Conservation (phyloP, 345 rosid genomes). For the Ceriops tagal region DNA sequence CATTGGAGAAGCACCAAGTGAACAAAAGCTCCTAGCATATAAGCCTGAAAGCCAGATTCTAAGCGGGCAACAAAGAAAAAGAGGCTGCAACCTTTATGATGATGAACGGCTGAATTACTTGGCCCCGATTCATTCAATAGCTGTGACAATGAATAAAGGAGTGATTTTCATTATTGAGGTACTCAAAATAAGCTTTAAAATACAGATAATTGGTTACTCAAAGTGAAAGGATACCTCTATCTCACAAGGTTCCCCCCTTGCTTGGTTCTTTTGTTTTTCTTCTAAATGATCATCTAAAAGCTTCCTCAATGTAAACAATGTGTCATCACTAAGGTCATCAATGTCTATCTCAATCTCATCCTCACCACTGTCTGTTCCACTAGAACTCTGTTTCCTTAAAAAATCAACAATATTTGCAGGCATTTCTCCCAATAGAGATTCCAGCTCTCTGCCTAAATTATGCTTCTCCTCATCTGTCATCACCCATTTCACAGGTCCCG, state of each 20-base stretch:
- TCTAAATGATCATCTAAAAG: conserved; percentile 28
- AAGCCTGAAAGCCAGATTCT: not conserved
- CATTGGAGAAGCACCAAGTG: not conserved
- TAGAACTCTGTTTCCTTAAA: conserved; percentile 22
- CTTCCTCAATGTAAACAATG: conserved; percentile 23
- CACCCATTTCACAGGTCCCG: conserved; percentile 17
- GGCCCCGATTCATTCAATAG: conserved; percentile 23
- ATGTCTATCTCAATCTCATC: conserved; percentile 36
- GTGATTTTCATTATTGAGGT: not conserved
- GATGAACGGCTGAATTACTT: conserved; percentile 21
- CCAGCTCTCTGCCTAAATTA: conserved; percentile 15
- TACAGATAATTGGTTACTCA: not conserved
- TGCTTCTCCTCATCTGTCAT: conserved; percentile 21
- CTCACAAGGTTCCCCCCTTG: conserved; percentile 28
- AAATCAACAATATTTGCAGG: conserved; percentile 28
- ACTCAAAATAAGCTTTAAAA: not conserved
- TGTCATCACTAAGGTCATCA: conserved; percentile 29
- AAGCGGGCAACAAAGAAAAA: not conserved
- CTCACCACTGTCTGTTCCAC: conserved; percentile 21
- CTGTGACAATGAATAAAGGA: conserved; percentile 7
- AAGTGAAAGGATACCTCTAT: conserved; percentile 23
- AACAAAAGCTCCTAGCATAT: not conserved
- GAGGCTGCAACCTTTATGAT: conserved; percentile 21
- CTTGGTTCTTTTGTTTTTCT: conserved; percentile 22
- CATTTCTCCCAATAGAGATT: conserved; percentile 26